Conservation (phyloP, 805 yeast species). For the Candida qinlingensis region DNA sequence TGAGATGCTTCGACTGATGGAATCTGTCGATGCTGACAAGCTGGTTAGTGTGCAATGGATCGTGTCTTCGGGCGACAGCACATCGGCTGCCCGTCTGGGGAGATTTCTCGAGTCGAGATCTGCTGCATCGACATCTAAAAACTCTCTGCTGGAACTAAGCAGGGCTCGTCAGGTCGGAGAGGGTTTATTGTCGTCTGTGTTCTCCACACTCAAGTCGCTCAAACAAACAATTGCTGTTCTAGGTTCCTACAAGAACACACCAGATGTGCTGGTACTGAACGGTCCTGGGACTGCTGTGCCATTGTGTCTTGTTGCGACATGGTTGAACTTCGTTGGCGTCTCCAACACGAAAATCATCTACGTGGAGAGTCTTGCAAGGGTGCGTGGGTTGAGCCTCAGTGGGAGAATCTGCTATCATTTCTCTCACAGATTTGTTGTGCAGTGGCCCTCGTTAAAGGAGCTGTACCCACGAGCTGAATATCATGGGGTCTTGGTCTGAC, state of each 20-base stretch:
- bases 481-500: conserved; percentile 68
- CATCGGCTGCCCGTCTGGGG: conserved; percentile 35
- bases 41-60: conserved; percentile 27
- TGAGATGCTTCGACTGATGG: conserved; percentile 76
- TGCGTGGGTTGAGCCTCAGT: conserved; percentile 64
- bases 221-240: conserved; percentile 8
- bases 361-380: conserved; percentile 85
- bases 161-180: conserved; percentile 65
- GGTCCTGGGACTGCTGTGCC: conserved; percentile 86
- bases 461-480: conserved; percentile 61
- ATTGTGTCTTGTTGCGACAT: conserved; percentile 51
- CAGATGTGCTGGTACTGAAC: conserved; percentile 48
- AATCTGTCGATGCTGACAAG: conserved; percentile 24
- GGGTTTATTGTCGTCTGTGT: conserved; percentile 38
- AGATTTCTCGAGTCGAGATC: conserved; percentile 11
- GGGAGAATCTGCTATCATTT: conserved; percentile 70
- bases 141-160: conserved; percentile 30
- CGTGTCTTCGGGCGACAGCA: conserved; percentile 44
- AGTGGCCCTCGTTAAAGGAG: conserved; percentile 66
- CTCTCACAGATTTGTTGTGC: conserved; percentile 77
- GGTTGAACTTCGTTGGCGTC: conserved; percentile 42
- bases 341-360: conserved; percentile 60
- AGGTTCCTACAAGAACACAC: conserved; percentile 20
- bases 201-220: conserved; percentile 31
- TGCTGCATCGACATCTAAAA: conserved; percentile 7